Conservation (phyloP, 108 stramenopile species). For the Cyclotella baltica region DNA sequence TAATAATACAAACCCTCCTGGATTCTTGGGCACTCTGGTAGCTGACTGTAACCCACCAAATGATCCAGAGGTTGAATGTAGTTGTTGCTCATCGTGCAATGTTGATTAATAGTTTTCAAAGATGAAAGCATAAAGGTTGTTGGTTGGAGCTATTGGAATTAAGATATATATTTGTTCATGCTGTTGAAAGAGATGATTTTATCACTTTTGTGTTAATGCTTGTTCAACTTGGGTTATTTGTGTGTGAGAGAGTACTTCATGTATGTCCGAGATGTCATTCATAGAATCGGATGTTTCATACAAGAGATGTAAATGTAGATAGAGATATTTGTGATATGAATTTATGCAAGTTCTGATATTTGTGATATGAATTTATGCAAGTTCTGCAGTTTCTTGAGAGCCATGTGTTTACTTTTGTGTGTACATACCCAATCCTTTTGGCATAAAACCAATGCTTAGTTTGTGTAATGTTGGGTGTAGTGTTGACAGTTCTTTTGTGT, state of each 20-base stretch:
- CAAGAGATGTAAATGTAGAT: neutral
- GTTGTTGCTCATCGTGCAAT: conserved; percentile 33
- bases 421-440: no score
- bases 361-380: no score
- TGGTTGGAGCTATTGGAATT: neutral
- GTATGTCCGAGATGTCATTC: neutral
- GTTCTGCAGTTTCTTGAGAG: no score
- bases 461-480: no score
- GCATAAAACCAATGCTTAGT: no score
- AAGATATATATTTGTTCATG: neutral
- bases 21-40: conserved; percentile 27
- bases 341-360: no score
- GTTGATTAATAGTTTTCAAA: neutral
- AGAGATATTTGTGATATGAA: no score
- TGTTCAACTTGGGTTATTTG: neutral
- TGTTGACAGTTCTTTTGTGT: no score
- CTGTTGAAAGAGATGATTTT: conserved; percentile 5
- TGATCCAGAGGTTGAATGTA: conserved; percentile 33
- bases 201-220: no score
- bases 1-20: conserved; percentile 34
- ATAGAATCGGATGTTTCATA: neutral
- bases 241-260: neutral
- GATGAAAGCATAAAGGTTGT: neutral
- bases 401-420: no score
- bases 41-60: conserved; percentile 25